A percentile compares a stretch with the other conserved stretches of the same genome.
phyloP scores from a whole-genome alignment of 306 rosid species.

The Adenanthera pavonina region DNA sequence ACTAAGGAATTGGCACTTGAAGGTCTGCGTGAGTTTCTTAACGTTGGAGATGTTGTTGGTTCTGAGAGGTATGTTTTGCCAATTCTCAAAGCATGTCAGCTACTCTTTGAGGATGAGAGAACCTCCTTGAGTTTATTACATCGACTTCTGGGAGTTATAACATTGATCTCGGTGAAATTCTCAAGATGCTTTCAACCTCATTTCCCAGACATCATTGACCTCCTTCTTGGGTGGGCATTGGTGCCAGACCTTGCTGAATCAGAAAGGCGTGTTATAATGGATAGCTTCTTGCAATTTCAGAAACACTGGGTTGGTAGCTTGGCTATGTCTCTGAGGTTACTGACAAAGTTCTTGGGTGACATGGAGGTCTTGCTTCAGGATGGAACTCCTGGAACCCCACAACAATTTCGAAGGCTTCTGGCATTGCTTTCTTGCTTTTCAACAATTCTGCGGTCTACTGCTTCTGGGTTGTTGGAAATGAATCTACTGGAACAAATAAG shows the following conservation, averaged over 20 bases:
- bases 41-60: conserved; percentile 73
- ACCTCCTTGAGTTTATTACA: conserved; percentile 78
- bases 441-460: conserved; percentile 82
- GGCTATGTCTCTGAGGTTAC: conserved; percentile 73
- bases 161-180: conserved; percentile 78
- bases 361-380: conserved; percentile 96
- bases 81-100: conserved; percentile 89
- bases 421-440: conserved; percentile 84
- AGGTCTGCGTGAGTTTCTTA: conserved; percentile 80
- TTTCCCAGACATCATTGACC: conserved; percentile 82
- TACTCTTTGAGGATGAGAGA: conserved; percentile 90
- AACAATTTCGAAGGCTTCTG: conserved; percentile 78
- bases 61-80: conserved; percentile 81
- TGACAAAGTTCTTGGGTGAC: conserved; percentile 89
- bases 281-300: conserved; percentile 91
- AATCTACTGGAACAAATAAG: conserved; percentile 80
- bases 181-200: conserved; percentile 83
- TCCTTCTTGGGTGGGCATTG: conserved; percentile 88
- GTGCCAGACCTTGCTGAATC: conserved; percentile 74
- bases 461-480: conserved; percentile 91
- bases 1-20: conserved; percentile 74
- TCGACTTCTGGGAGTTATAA: conserved; percentile 69
- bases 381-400: conserved; percentile 77
- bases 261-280: conserved; percentile 76
- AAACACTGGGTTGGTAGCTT: conserved; percentile 92